phyloP scores from a whole-genome alignment of 805 yeast genomes.

The Metschnikowia anglica region DNA sequence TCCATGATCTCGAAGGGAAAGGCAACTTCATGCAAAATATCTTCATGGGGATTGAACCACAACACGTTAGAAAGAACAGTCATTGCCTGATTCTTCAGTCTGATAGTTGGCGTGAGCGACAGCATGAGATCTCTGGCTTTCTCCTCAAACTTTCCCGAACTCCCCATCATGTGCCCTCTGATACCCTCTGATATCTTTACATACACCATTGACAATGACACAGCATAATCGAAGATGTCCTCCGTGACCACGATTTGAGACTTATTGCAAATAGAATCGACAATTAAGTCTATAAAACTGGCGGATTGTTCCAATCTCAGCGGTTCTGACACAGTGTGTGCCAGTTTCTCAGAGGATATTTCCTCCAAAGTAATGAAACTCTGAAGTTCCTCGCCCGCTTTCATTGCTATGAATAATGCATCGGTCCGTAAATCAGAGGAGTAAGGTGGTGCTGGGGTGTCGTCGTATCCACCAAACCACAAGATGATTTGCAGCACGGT shows the following conservation, averaged over 20 bases:
- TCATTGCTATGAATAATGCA: conserved; percentile 9
- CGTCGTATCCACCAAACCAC: conserved; percentile 4
- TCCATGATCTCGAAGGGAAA: conserved; percentile 18
- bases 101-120: conserved; percentile 9
- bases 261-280: conserved; percentile 1
- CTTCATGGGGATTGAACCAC: conserved; percentile 1
- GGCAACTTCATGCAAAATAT: conserved; percentile 8
- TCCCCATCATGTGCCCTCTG: background rate
- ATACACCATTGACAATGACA: conserved; percentile 1
- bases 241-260: background rate
- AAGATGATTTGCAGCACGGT: background rate
- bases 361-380: conserved; percentile 8
- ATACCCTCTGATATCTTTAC: conserved; percentile 3
- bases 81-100: conserved; percentile 12
- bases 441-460: too few relatives aligned
- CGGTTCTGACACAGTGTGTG: background rate
- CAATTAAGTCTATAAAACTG: background rate
- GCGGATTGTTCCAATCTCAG: conserved; percentile 5
- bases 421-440: background rate
- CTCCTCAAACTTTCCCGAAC: conserved; percentile 3
- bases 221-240: background rate
- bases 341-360: background rate
- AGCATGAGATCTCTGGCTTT: conserved; percentile 11
- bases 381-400: conserved; percentile 6
- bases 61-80: conserved; percentile 2